Conservation (phyloP, 805 yeast genomes). For the Zygosaccharomyces bisporus region DNA sequence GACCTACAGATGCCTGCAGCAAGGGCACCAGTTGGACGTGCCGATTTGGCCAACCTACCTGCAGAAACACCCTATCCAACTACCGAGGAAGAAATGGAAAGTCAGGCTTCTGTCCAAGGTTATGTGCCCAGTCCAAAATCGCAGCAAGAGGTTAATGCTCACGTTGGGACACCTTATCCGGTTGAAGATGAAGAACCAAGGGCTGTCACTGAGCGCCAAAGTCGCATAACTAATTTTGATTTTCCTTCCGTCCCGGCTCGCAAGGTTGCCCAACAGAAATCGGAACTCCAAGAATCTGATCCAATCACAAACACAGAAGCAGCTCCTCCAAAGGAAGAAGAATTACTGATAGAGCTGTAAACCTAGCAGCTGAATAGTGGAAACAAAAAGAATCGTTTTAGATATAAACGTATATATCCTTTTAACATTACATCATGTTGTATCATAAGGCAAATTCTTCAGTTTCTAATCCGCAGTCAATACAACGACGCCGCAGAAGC, state of each 20-base stretch:
- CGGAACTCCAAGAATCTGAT: constrained; percentile 3
- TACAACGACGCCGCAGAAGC: constrained; percentile 58
- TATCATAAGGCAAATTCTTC: constrained; percentile 62
- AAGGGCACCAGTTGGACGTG: constrained; percentile 1
- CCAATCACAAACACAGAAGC: constrained; percentile 10
- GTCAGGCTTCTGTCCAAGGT: neutral
- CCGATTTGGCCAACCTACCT: constrained; percentile 11
- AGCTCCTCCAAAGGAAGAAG: constrained; percentile 19
- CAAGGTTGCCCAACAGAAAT: constrained; percentile 18
- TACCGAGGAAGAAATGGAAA: constrained; percentile 17
- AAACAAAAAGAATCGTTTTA: neutral
- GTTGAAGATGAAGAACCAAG: constrained; percentile 14
- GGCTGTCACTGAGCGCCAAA: neutral
- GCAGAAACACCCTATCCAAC: constrained; percentile 33
- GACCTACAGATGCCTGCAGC: constrained; percentile 7
- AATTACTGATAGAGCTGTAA: constrained; percentile 32
- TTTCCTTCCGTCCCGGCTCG: constrained; percentile 42
- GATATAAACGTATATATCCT: neutral
- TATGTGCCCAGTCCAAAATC: neutral
- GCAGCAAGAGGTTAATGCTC: neutral
- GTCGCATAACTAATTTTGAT: constrained; percentile 32
- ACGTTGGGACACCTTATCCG: constrained; percentile 22
- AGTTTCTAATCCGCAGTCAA: constrained; percentile 77
- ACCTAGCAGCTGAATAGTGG: neutral
- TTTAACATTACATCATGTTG: neutral